phyloP scores from a whole-genome alignment of 2,329 filamentous ascomycete species.

The Alternaria postmessia region DNA sequence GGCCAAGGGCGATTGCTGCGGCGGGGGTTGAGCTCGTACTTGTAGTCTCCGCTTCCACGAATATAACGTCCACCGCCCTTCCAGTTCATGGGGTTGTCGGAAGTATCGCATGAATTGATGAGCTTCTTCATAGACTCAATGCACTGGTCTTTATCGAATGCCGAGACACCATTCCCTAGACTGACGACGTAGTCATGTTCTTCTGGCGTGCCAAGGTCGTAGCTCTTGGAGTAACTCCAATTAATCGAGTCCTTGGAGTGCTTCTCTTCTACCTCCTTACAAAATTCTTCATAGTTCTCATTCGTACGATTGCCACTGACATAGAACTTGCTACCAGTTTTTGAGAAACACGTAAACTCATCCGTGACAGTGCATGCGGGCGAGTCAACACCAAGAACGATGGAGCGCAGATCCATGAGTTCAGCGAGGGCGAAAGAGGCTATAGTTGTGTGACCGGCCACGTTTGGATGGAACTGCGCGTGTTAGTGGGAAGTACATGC shows the following conservation, averaged over 20 bases:
- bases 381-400: conserved; percentile 2
- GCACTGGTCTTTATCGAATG: not conserved
- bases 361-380: conserved; percentile 1
- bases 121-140: conserved; percentile 5
- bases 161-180: not conserved
- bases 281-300: not conserved
- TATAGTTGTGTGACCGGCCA: conserved; percentile 7
- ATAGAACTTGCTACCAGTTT: conserved; percentile 3
- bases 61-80: conserved; percentile 2
- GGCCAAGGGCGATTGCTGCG: conserved; percentile 3
- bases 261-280: not conserved
- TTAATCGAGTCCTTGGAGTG: not conserved
- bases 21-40: conserved; percentile 10
- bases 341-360: conserved; percentile 4
- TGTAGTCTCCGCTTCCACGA: not conserved
- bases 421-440: conserved; percentile 10
- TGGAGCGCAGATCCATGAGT: conserved; percentile 14
- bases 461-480: conserved; percentile 7
- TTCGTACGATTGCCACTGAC: conserved; percentile 1
- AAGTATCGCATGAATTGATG: conserved; percentile 1
- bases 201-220: not conserved
- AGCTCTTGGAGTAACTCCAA: conserved; percentile 1
- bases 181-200: conserved; percentile 3
- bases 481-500: too few species aligned
- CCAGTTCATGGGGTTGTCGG: conserved; percentile 12